Evolutionary conservation across 495 filamentous ascomycete species (phyloP), one percentile per base, ranked within the genome.

Genomic region (Daldinia vernicosa): DNA sequence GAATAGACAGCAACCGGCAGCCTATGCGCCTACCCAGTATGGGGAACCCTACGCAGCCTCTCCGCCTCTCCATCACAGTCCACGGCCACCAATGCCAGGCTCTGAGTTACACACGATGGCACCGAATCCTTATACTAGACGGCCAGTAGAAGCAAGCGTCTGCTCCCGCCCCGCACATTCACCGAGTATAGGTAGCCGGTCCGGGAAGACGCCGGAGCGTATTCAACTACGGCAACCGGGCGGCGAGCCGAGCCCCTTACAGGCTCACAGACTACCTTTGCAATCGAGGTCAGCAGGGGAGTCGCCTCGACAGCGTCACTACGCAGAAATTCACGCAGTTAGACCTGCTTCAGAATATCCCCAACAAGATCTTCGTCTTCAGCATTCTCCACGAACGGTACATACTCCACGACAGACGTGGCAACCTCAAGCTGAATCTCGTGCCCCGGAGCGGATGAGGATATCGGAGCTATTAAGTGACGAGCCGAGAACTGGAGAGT

Each of bases 391-490:
- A 11, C 70, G 62, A 59, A 40, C 63, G 22, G 55, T 55, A 35
- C 65, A 58, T 17, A 7, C 65, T 11, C 59, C 63, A 65, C 67
- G 65, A 40, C 70, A 72, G 62, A 51, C 56, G 45, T 70, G 73
- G 70, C 64, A 59, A 15, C 62, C 72, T 15, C 73, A 67, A n/a
- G 32, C 67, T 22, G 75, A 72, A 58, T 28, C 62, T 43, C 75
- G 75, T 33, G 63, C 63, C 52, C 73, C 75, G 7, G 66, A 82
- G 71, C 80, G 78, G 28, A 81, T 84, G 80, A 81, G 76, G 60
- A 84, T 84, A 60, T 80, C 78, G n/a, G 80, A 80, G 64, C 65
- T 84, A 22, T 72, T 84, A 26, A 81, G 74, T 66, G 76, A 75
- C 47, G 79, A 81, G 1, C 63, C 69, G 9, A 69, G 54, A 17